Base-by-base conservation (phyloP, 1,139 yeast species). In the Candida albicans region DNA sequence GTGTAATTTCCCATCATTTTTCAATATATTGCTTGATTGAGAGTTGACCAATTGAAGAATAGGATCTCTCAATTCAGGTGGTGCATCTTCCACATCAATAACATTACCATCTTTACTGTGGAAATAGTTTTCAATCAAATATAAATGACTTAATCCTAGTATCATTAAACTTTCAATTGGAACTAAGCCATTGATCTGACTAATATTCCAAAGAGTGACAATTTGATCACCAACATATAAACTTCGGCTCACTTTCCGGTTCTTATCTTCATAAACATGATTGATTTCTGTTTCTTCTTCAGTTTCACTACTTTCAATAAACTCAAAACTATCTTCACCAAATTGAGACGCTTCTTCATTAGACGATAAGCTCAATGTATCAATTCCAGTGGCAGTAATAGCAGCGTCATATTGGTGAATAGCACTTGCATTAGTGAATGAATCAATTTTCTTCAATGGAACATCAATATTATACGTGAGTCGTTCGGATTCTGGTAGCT, bases 121-220 rank as follows among this genome's bases (percentile, higher is more conserved):
- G 51, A 82, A 84, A 56, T 84, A 87, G 51, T 82, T 81, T 46
- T 81, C 87, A 46, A 86, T 79, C 52, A 87, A 65, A 56, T 87
- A 88, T 11, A 87, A 53, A 55, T 84, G 82, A 8, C 69, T 67
- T 3, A 73, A 64, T 0, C 96, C 95, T 27, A 84, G 59, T 18
- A 88, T 84, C 64, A 88, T 66, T 39, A 88, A 71, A 29, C 93
- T 87, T 56, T 87, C 95, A 18, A 75, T 68, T 1, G 90, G 81
- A 18, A 82, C 87, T 18, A 88, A 65, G 0, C 96, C 96, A 46
- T 83, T 68, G 22, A 88, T 78, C 42, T 82, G 82, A 47, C 90
- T 80, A 2, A 86, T 80, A 59, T 88, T 88, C 83, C 88, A 82
- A n/a, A 88, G 64, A 8, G 80, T 79, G 11, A 69, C 72, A 25